phyloP scores from a whole-genome alignment of 2,329 filamentous ascomycete genomes.

The Colletotrichum plurivorum region DNA sequence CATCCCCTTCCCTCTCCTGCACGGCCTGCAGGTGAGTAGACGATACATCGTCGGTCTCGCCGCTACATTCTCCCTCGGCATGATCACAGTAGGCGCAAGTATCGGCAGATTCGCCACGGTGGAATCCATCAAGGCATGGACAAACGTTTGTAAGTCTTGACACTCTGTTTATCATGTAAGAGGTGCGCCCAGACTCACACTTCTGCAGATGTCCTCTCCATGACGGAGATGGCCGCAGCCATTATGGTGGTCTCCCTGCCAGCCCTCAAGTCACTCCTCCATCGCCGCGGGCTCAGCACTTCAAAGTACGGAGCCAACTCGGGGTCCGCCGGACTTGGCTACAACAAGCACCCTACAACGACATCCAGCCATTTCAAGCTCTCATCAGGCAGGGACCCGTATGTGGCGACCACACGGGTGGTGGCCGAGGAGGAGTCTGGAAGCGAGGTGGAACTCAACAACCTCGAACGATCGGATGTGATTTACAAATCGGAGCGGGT shows the following conservation, averaged over 20 bases:
- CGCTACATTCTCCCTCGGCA: conserved; percentile 42
- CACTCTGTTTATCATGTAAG: not conserved
- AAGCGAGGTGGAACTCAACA: conserved; percentile 43
- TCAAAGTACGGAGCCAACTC: conserved; percentile 30
- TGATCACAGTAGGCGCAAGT: conserved; percentile 43
- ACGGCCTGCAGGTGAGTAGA: conserved; percentile 39
- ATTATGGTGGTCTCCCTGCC: conserved; percentile 43
- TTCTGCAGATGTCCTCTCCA: conserved; percentile 41
- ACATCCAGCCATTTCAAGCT: conserved; percentile 41
- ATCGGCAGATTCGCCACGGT: conserved; percentile 43
- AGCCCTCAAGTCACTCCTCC: conserved; percentile 42
- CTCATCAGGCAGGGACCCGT: conserved; percentile 42
- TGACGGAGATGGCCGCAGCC: conserved; percentile 42
- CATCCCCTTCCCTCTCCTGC: conserved; percentile 43
- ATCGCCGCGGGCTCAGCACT: conserved; percentile 33
- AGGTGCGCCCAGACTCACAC: not conserved
- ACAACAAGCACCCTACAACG: conserved; percentile 29
- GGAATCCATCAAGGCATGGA: conserved; percentile 41
- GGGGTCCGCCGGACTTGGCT: conserved; percentile 22
- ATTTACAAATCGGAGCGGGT: conserved; percentile 44
- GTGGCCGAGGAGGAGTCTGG: conserved; percentile 39
- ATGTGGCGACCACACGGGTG: conserved; percentile 32
- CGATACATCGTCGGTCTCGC: conserved; percentile 43
- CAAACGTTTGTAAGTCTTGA: conserved; percentile 42
- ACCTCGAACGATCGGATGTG: conserved; percentile 33